Conservation (phyloP, 257 asterid genomes). For the Solanum chmielewskii region DNA sequence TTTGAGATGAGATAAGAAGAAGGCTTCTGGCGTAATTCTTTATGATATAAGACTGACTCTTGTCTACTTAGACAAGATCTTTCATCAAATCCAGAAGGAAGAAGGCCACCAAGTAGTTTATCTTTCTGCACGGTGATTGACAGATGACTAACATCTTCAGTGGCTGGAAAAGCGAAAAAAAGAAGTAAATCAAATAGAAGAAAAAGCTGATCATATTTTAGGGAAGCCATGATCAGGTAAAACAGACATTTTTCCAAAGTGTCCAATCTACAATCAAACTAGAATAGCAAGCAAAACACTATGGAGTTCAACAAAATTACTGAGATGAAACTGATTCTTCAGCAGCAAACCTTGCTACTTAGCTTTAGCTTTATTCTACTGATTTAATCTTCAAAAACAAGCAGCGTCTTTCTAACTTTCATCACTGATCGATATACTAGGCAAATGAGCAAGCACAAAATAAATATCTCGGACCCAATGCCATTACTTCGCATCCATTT, state of each 20-base stretch:
- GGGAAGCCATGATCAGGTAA: not conserved
- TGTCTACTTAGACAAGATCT: slow-evolving; percentile 61
- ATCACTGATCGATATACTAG: not conserved
- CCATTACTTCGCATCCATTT: not conserved
- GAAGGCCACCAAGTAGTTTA: slow-evolving; percentile 48
- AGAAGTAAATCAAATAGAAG: not conserved
- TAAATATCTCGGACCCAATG: not conserved
- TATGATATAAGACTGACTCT: slow-evolving; percentile 35
- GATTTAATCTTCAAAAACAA: not conserved
- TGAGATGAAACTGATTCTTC: not conserved
- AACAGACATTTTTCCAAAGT: not conserved
- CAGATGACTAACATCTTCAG: slow-evolving; percentile 8
- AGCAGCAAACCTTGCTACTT: not conserved
- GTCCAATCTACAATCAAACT: not conserved
- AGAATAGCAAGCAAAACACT: not conserved
- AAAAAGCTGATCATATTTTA: not conserved
- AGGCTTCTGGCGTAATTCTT: slow-evolving; percentile 19
- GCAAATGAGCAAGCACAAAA: not conserved
- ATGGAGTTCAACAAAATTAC: not conserved
- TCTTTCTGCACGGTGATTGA: slow-evolving; percentile 10
- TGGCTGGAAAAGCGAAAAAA: slow-evolving; percentile 14
- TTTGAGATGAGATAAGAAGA: slow-evolving; percentile 59
- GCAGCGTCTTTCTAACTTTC: not conserved
- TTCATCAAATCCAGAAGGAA: slow-evolving; percentile 51
- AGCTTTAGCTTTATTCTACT: not conserved